Conservation (phyloP, 176 grass and related monocot species). For the Eragrostis nindensis region DNA sequence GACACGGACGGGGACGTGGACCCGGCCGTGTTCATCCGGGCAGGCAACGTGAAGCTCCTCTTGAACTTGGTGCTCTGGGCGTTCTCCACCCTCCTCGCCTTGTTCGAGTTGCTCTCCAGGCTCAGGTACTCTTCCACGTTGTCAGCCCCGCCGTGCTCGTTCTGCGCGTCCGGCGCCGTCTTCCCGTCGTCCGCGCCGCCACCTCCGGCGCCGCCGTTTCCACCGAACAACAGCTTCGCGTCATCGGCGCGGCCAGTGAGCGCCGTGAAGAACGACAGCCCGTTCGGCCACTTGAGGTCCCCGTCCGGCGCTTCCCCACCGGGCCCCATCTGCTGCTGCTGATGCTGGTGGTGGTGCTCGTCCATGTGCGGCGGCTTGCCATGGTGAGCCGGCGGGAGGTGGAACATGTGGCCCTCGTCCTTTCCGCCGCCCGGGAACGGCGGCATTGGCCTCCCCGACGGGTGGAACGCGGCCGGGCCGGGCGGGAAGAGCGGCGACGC, state of each 20-base stretch:
- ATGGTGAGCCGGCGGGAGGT: slow-evolving; percentile 52
- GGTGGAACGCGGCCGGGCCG: slow-evolving; percentile 45
- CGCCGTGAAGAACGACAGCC: slow-evolving; percentile 94
- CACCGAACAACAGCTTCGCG: slow-evolving; percentile 77
- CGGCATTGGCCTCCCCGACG: slow-evolving; percentile 28
- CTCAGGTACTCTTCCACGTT: slow-evolving; percentile 83
- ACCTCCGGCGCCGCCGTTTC: too few species aligned
- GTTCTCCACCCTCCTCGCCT: slow-evolving; percentile 72
- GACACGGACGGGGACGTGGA: slow-evolving; percentile 64
- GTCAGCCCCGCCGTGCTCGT: slow-evolving; percentile 46
- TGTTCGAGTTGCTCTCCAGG: slow-evolving; percentile 83
- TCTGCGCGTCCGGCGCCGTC: slow-evolving; percentile 35
- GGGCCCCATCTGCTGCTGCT: slow-evolving; percentile 12
- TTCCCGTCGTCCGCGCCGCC: slow-evolving; percentile 22
- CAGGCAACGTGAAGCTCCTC: slow-evolving; percentile 94
- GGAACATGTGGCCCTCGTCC: slow-evolving; percentile 58
- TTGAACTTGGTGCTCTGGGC: slow-evolving; percentile 82
- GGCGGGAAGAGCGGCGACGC: slow-evolving; percentile 54
- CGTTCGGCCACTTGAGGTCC: slow-evolving; percentile 93
- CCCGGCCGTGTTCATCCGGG: slow-evolving; percentile 65
- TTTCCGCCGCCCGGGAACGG: slow-evolving; percentile 35
- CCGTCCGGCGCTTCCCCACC: slow-evolving; percentile 48
- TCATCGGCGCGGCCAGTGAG: slow-evolving; percentile 83
- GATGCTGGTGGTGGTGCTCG: slow-evolving; percentile 46
- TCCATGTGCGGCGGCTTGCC: slow-evolving; percentile 58